A percentile compares a stretch with the other conserved stretches of the same genome.
phyloP scores from a whole-genome alignment of 768 basidiomycete species.

The Strobilomyces confusus region DNA sequence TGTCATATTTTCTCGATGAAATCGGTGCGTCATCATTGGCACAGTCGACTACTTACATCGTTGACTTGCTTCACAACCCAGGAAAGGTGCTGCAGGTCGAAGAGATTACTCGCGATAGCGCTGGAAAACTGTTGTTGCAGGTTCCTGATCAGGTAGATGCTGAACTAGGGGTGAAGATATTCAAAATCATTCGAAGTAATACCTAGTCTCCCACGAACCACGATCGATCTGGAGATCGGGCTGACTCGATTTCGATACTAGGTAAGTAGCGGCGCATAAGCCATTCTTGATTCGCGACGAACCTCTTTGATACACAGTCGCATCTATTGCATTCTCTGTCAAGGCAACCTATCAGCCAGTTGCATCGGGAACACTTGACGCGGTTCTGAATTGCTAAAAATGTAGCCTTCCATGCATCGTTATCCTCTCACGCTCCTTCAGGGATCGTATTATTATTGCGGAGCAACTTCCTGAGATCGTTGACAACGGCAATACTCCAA shows the following conservation, averaged over 20 bases:
- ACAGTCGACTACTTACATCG: background rate
- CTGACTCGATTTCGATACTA: constrained; percentile 4
- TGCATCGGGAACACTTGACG: background rate
- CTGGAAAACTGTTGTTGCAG: constrained; percentile 22
- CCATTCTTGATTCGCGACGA: constrained; percentile 9
- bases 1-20: constrained; percentile 40
- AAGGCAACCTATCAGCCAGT: background rate
- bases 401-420: constrained; percentile 1
- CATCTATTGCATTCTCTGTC: constrained; percentile 3
- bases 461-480: background rate
- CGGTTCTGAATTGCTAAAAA: background rate
- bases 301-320: constrained; percentile 5
- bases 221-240: constrained; percentile 16
- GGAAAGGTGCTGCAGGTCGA: constrained; percentile 25
- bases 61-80: constrained; percentile 2
- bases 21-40: constrained; percentile 23
- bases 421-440: background rate
- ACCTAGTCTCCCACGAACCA: constrained; percentile 1
- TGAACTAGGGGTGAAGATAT: constrained; percentile 41
- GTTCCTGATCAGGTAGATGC: constrained; percentile 31
- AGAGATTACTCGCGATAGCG: constrained; percentile 21
- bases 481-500: background rate
- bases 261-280: background rate
- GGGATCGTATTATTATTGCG: background rate
- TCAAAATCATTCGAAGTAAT: constrained; percentile 34